Conservation (phyloP, 179 eudicot genomes). For the Pouteria campechiana region DNA sequence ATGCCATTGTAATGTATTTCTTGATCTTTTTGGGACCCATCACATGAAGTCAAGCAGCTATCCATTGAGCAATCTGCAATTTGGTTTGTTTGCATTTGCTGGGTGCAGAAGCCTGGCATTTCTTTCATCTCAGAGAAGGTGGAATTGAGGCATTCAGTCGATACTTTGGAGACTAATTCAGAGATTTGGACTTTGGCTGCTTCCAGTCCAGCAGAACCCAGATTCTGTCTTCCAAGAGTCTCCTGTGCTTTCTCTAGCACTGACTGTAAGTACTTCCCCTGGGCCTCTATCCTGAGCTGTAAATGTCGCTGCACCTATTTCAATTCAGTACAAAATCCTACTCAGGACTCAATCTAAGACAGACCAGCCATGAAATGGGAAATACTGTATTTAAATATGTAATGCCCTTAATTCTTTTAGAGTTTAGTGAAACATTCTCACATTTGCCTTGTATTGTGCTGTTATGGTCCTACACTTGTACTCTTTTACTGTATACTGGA, state of each 20-base stretch:
- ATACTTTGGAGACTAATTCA: constrained; percentile 65
- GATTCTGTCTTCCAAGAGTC: constrained; percentile 68
- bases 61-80: constrained; percentile 50
- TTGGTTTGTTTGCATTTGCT: constrained; percentile 34
- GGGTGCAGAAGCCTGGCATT: constrained; percentile 30
- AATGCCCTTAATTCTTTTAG: no score
- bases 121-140: constrained; percentile 48
- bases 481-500: no score
- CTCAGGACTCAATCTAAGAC: no score
- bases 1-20: constrained; percentile 35
- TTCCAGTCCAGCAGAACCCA: constrained; percentile 57
- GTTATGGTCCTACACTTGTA: no score
- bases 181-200: constrained; percentile 79
- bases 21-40: constrained; percentile 45
- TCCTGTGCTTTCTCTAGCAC: constrained; percentile 92
- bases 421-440: no score
- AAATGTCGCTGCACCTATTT: constrained; percentile 79
- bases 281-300: constrained; percentile 87
- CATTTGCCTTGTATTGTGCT: no score
- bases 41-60: constrained; percentile 73
- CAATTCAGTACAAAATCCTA: neutral
- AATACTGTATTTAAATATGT: no score
- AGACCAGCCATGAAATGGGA: no score
- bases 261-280: constrained; percentile 85
- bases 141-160: constrained; percentile 48